phyloP scores from a whole-genome alignment of 805 yeast genomes.

The Lipomyces yamanashiensis region DNA sequence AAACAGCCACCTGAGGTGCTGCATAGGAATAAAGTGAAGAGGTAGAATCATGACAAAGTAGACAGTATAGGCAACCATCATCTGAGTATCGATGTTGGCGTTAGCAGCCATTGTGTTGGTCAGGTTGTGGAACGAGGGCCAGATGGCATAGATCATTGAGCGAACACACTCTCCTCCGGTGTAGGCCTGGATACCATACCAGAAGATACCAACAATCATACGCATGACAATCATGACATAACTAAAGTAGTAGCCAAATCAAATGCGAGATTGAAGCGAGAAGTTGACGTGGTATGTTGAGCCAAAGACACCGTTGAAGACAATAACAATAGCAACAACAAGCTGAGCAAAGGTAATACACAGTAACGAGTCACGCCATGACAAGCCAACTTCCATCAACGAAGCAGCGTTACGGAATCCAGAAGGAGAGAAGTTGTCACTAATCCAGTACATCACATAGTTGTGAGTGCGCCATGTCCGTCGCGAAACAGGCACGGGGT shows the following conservation, averaged over 20 bases:
- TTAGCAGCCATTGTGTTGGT: conserved; percentile 47
- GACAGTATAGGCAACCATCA: conserved; percentile 74
- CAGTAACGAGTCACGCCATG: conserved; percentile 53
- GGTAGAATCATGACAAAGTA: conserved; percentile 84
- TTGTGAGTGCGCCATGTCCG: conserved; percentile 55
- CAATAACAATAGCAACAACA: conserved; percentile 49
- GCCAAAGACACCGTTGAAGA: conserved; percentile 54
- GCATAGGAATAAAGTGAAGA: conserved; percentile 80
- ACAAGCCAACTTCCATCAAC: conserved; percentile 50
- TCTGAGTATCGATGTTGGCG: conserved; percentile 47
- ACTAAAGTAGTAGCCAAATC: conserved; percentile 70
- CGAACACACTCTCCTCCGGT: conserved; percentile 83
- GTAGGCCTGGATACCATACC: conserved; percentile 73
- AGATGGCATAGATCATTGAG: conserved; percentile 74
- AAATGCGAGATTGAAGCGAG: conserved; percentile 51
- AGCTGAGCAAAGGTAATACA: conserved; percentile 51
- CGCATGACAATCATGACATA: conserved; percentile 77
- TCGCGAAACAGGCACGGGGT: conserved; percentile 40
- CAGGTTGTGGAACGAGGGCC: conserved; percentile 51
- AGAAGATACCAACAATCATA: conserved; percentile 55
- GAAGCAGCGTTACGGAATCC: conserved; percentile 53
- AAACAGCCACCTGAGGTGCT: conserved; percentile 79
- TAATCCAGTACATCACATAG: conserved; percentile 43
- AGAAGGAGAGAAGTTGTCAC: conserved; percentile 44
- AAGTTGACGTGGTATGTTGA: conserved; percentile 56